phyloP scores from a whole-genome alignment of 345 rosid genomes.

The Eucalyptus cladocalyx region DNA sequence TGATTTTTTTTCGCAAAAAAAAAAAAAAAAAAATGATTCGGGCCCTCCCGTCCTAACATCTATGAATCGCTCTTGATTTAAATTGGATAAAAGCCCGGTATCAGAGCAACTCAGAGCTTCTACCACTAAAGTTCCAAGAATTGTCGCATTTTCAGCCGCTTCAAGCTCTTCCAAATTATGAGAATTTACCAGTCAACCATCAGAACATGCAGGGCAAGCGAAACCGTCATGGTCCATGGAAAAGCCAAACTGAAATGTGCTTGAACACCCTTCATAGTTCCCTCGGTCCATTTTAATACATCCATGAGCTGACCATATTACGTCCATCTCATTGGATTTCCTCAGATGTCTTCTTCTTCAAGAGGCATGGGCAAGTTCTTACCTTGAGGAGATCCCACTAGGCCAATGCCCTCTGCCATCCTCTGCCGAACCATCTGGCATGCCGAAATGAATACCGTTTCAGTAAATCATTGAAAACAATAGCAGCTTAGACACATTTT shows the following conservation, averaged over 20 bases:
- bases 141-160: background rate
- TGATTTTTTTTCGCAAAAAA: background rate
- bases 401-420: slow-evolving; percentile 50
- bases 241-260: background rate
- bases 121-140: background rate
- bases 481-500: background rate
- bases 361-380: slow-evolving; percentile 14
- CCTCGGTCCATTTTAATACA: background rate
- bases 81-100: background rate
- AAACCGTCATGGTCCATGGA: background rate
- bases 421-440: slow-evolving; percentile 47
- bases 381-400: slow-evolving; percentile 11
- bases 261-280: background rate
- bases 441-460: background rate
- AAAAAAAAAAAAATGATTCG: background rate
- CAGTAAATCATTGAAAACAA: background rate
- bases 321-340: slow-evolving; percentile 14
- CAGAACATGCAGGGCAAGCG: background rate
- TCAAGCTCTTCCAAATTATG: background rate
- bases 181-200: background rate
- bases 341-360: slow-evolving; percentile 31
- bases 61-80: background rate
- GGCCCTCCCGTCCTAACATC: background rate
- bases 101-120: background rate
- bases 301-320: background rate